Base-by-base conservation (phyloP, 805 yeast species). In the Kodamaea kaohsiungensis region DNA sequence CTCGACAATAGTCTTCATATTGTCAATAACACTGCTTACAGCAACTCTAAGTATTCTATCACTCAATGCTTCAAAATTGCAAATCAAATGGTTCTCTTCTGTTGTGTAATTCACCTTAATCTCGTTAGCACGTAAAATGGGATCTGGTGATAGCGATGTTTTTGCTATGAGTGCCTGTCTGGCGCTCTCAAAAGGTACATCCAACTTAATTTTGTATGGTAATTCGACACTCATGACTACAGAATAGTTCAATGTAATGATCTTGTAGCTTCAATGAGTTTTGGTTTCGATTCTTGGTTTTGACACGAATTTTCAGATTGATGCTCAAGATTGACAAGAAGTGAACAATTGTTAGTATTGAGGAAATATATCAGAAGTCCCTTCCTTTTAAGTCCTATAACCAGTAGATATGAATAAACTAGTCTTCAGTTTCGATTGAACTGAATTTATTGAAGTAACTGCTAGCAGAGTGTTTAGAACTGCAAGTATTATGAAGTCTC, bases 31-130 rank as follows among this genome's bases (percentile, higher is more conserved):
- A 59, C 87, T 87, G 68, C 91, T 90, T 16, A 88, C 89, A 7
- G 96, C 96, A 5, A 91, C 96, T 57, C 98, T 75, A 50, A 91
- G 79, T 6, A 85, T 85, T 45, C 97, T 74, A 59, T 88, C 96
- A 49, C 89, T 85, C 0, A 77, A 75, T 1, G 91, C 90, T 7
- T 72, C 66, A 59, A 89, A 88, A 1, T 62, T 57, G 27, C 85
- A 80, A 1, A 66, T 55, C 42, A 90, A 72, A 0, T 56, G 57
- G 16, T 59, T 62, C 1, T 66, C 79, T 2, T 71, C 64, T 0
- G 71, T 64, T 5, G 64, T 46, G 57, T 84, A 84, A 1, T 59
- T 60, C 3, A 85, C 85, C 15, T 69, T 65, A 48, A 91, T 75
- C 66, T 89, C 95, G 51, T 80, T 76, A 1, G 86, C 86, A 63